Evolutionary conservation across 2,329 filamentous ascomycete genomes (phyloP), one percentile per base, ranked within the genome.

Genomic region (Daldinia sp.): DNA sequence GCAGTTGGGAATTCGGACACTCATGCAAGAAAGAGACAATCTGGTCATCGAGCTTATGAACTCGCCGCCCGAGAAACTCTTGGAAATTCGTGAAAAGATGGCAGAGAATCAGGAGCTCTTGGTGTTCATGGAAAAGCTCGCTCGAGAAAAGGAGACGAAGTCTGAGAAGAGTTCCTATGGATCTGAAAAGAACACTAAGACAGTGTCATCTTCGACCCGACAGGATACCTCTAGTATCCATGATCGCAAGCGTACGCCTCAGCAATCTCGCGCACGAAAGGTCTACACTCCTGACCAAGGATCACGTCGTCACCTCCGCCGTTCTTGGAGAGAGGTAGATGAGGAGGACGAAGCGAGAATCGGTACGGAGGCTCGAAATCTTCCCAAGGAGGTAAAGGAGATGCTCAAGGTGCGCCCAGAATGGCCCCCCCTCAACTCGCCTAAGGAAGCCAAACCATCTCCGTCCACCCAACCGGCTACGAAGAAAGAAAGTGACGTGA

Each of bases 221-320:
- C 26, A 51, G 26, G 46, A 4, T 33, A 15, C 26, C 15, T 51
- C 46, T 15, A 23, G 13, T 13, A 13, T 50, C 15, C 26, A 51
- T 18, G n/a, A 26, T 18, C 46, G 28, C 15, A 1, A 18, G 15
- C 7, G 12, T 6, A 15, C 44, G 6, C 23, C 26, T 12, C 12
- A 7, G 26, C 15, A 13, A 15, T 23, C 28, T 35, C 48, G 12
- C n/a, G 28, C 12, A 20, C 48, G 18, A 20, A 28, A 12, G 35
- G n/a, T 13, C 28, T 30, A 37, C 26, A 37, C 18, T 4, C 26
- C 57, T 18, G 18, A 6, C 9, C 7, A 15, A 9, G 42, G n/a
- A 30, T 6, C 35, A 13, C 30, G 48, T 13, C 56, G 55, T n/a
- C 62, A 65, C 41, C 62, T 60, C 18, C 46, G 55, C 28, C 12